Conservation (phyloP, 2,329 filamentous ascomycete species). For the Botrytis tulipae region DNA sequence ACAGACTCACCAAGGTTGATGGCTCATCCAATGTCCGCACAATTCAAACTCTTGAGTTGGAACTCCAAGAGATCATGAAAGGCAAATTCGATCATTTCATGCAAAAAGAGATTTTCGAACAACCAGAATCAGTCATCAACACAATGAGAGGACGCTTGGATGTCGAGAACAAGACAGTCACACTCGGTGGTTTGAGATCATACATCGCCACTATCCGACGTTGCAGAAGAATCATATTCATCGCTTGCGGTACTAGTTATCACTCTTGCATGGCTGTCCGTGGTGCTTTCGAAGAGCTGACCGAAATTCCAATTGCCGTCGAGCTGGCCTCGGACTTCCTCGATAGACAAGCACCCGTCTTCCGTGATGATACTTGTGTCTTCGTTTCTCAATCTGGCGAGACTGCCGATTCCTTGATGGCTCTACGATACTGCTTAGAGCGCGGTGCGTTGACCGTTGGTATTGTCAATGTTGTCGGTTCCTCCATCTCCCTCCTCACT, state of each 20-base stretch:
- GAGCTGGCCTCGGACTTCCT: constrained; percentile 98
- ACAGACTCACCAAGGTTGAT: constrained; percentile 95
- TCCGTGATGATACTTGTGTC: constrained; percentile 98
- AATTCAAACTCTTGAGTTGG: constrained; percentile 97
- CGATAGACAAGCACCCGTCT: constrained; percentile 92
- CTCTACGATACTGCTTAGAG: constrained; percentile 95
- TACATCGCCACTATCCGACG: constrained; percentile 96
- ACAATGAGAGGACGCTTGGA: constrained; percentile 99
- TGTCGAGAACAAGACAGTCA: constrained; percentile 88
- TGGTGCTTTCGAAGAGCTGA: constrained; percentile 95
- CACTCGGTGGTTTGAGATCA: constrained; percentile 89
- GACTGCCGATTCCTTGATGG: constrained; percentile 96
- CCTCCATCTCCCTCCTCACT: constrained; percentile 96
- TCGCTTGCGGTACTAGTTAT: constrained; percentile 96
- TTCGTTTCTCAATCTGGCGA: constrained; percentile 99
- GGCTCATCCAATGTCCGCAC: constrained; percentile 95
- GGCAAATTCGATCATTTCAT: constrained; percentile 99
- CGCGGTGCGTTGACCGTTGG: constrained; percentile 95
- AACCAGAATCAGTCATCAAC: constrained; percentile 98
- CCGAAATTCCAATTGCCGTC: constrained; percentile 95
- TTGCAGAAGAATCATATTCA: constrained; percentile 97
- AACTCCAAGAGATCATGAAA: constrained; percentile 99
- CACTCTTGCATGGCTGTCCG: constrained; percentile 99
- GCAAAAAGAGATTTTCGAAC: constrained; percentile 99
- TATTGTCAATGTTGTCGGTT: constrained; percentile 98